These are phyloP conservation scores for Lycium barbarum DNA, from an alignment of 257 asterid genomes.

Conservation along the genomic window DNA sequence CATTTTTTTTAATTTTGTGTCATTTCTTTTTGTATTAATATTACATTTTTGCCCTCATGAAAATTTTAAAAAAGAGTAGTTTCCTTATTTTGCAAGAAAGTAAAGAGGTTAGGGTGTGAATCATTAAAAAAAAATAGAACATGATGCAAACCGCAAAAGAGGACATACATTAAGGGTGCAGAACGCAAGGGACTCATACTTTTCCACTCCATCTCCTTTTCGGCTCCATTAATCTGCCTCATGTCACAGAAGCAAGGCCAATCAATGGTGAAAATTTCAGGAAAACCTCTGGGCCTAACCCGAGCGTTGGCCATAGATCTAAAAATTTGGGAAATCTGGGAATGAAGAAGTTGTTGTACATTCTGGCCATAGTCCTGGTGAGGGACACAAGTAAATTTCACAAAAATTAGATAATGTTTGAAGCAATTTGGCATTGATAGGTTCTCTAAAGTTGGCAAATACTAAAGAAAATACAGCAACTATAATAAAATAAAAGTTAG, in stretches of 20 bases:
- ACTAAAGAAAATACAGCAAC: no score
- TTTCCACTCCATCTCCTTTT: not conserved
- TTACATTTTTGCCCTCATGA: no score
- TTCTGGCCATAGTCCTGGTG: constrained; percentile 17
- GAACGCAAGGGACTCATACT: no score
- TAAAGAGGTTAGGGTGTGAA: no score
- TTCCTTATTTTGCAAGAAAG: no score
- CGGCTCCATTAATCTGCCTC: not conserved
- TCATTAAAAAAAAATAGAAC: no score
- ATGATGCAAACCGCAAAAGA: no score
- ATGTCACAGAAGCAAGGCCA: not conserved
- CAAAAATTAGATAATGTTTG: not conserved
- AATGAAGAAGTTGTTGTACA: not conserved
- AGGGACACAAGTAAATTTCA: not conserved
- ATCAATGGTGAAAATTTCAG: not conserved
- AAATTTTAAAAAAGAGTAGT: no score
- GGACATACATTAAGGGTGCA: no score
- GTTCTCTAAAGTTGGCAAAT: no score
- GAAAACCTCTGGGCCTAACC: not conserved
- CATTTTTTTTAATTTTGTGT: no score
- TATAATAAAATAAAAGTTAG: not conserved
- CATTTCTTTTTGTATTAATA: no score
- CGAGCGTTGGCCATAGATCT: not conserved
- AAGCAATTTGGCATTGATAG: not conserved
- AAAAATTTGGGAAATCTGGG: not conserved